Evolutionary conservation across 805 yeast genomes (phyloP).

Genomic region (Naumovozyma castellii): DNA sequence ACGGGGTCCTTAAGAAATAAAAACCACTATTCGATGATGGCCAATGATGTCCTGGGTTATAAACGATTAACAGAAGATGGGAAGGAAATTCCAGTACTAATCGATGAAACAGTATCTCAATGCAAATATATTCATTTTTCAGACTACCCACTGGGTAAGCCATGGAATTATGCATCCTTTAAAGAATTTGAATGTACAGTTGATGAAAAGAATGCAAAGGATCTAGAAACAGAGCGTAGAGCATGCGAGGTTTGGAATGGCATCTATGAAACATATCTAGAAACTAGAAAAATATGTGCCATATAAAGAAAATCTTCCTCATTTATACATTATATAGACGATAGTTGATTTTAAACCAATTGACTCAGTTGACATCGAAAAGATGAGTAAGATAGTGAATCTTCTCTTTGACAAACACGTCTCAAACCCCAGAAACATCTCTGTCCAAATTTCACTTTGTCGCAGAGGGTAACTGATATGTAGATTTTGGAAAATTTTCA

Average conservation of each 20-base stretch:
- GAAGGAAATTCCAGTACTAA: constrained; percentile 6
- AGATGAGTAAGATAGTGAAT: too few species aligned
- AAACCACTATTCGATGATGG: constrained; percentile 17
- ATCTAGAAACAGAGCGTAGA: constrained; percentile 7
- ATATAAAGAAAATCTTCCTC: background rate
- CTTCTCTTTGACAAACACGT: too few species aligned
- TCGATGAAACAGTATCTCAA: constrained; percentile 23
- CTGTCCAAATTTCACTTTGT: background rate
- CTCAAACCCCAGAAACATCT: background rate
- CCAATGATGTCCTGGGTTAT: constrained; percentile 26
- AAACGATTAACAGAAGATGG: constrained; percentile 15
- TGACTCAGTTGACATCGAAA: too few species aligned
- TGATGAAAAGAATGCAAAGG: constrained; percentile 5
- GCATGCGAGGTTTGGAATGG: constrained; percentile 23
- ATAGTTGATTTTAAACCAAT: too few species aligned
- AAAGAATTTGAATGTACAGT: constrained; percentile 17
- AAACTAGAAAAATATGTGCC: constrained; percentile 13
- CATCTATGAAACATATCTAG: constrained; percentile 13
- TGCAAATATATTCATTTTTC: constrained; percentile 51
- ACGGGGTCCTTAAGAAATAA: constrained; percentile 21
- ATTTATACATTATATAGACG: background rate
- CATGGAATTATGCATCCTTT: constrained; percentile 38
- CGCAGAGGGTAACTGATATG: background rate
- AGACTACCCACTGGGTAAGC: constrained; percentile 59
- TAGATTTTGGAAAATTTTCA: too few species aligned